Conservation (phyloP, 202 grass and related monocot species). For the Panicum hallii region DNA sequence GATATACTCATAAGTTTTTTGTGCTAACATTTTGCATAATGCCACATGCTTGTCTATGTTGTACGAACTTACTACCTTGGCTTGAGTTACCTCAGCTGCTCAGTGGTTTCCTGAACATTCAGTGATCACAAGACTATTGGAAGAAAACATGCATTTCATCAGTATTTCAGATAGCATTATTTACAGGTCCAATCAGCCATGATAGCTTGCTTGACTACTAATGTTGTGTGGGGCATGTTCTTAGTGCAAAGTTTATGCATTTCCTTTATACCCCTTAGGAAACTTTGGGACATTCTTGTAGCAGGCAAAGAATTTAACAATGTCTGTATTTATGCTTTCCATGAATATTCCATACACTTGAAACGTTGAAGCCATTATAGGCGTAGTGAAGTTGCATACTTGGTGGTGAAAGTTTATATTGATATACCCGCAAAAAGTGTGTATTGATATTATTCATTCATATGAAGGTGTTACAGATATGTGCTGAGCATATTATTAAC, state of each 20-base stretch:
- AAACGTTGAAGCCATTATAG: constrained; percentile 7
- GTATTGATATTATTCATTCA: background rate
- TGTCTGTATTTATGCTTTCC: constrained; percentile 1
- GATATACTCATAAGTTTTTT: background rate
- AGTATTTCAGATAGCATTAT: background rate
- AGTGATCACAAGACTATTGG: background rate
- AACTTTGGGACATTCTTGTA: constrained; percentile 2
- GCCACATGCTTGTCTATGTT: background rate
- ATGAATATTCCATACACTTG: background rate
- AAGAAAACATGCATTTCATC: constrained; percentile 9
- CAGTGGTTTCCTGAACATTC: background rate
- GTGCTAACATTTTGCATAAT: constrained; percentile 24
- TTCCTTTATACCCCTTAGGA: background rate
- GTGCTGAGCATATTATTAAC: background rate
- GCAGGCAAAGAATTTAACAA: background rate
- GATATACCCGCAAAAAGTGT: background rate
- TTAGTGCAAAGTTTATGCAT: background rate
- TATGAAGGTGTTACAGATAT: background rate
- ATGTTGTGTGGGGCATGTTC: background rate
- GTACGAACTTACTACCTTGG: background rate
- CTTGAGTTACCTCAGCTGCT: background rate
- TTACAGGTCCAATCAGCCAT: constrained; percentile 11
- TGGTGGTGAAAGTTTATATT: background rate
- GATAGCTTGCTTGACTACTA: background rate
- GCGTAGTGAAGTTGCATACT: background rate